These are phyloP conservation scores for Zygosaccharomyces pseudorouxii DNA, from an alignment of 805 yeast species.

Conservation along the genomic window DNA sequence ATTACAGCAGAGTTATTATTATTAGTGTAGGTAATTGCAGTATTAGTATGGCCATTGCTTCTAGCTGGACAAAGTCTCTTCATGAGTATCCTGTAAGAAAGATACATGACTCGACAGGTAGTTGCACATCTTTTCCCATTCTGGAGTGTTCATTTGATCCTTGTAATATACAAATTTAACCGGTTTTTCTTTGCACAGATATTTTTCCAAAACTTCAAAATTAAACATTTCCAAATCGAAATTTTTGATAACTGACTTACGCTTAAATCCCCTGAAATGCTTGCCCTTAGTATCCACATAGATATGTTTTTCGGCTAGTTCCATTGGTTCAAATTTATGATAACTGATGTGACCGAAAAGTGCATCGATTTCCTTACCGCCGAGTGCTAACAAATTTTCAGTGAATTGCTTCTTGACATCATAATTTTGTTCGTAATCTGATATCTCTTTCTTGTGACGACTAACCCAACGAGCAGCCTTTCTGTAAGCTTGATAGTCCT, in stretches of 20 bases:
- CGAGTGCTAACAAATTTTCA: constrained; percentile 13
- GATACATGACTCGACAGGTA: constrained; percentile 18
- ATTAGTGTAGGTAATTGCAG: too few species aligned
- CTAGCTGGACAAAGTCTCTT: constrained; percentile 2
- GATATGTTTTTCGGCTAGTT: constrained; percentile 17
- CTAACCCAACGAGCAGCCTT: constrained; percentile 14
- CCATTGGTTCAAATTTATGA: constrained; percentile 37
- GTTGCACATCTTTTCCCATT: constrained; percentile 23
- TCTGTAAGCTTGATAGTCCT: constrained; percentile 41
- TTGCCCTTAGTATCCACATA: constrained; percentile 19
- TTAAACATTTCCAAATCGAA: constrained; percentile 30
- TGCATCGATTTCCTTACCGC: constrained; percentile 16
- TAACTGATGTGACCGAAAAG: constrained; percentile 39
- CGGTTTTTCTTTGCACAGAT: constrained; percentile 19
- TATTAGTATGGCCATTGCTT: too few species aligned
- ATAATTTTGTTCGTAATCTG: constrained; percentile 17
- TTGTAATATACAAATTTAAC: constrained; percentile 18
- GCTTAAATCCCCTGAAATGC: constrained; percentile 25
- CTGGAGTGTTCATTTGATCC: constrained; percentile 8
- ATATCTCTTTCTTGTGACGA: constrained; percentile 8
- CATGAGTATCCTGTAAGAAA: constrained; percentile 13
- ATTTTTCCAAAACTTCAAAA: constrained; percentile 14
- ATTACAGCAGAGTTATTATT: too few species aligned
- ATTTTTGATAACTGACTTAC: constrained; percentile 11
- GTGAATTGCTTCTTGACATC: constrained; percentile 14